Percentiles rank a stretch among this genome's conserved stretches.
phyloP scores from a whole-genome alignment of 495 filamentous ascomycete genomes.

The Penicillium simplicissimum region DNA sequence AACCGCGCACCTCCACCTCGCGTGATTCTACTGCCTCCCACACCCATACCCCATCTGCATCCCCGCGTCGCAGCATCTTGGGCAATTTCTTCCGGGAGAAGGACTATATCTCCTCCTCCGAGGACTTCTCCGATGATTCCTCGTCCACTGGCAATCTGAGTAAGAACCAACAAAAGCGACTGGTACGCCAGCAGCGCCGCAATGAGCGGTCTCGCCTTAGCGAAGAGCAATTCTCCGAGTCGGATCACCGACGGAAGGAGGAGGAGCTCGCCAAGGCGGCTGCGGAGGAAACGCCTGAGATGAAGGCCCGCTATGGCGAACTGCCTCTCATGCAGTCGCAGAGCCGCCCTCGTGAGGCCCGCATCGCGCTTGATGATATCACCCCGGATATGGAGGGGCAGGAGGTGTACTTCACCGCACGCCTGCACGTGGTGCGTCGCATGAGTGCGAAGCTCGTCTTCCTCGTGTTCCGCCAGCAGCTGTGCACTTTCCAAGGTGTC shows the following conservation, averaged over 20 bases:
- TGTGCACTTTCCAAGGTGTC: constrained; percentile 74
- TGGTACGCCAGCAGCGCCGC: constrained; percentile 45
- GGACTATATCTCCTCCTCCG: constrained; percentile 45
- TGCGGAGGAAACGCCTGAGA: constrained; percentile 48
- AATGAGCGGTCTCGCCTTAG: constrained; percentile 47
- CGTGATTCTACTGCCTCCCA: constrained; percentile 14
- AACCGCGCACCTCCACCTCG: constrained; percentile 20
- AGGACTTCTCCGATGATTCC: constrained; percentile 52
- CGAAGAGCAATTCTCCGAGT: constrained; percentile 54
- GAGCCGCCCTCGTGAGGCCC: constrained; percentile 37
- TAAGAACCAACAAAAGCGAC: constrained; percentile 57
- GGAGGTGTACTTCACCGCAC: constrained; percentile 72
- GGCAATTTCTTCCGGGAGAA: constrained; percentile 43
- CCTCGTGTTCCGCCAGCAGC: constrained; percentile 80
- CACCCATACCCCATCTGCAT: constrained; percentile 23
- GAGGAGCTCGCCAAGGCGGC: constrained; percentile 42
- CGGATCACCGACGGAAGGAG: constrained; percentile 46
- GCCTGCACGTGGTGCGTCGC: constrained; percentile 78
- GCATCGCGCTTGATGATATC: constrained; percentile 52
- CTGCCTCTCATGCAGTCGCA: constrained; percentile 53
- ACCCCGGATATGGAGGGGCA: constrained; percentile 62
- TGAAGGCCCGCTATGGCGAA: constrained; percentile 62
- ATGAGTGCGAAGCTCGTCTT: constrained; percentile 90
- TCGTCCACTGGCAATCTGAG: constrained; percentile 36
- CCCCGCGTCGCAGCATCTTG: constrained; percentile 46